Evolutionary conservation across 2,329 filamentous ascomycete genomes (phyloP).

Genomic region (Xylariaceae sp.): DNA sequence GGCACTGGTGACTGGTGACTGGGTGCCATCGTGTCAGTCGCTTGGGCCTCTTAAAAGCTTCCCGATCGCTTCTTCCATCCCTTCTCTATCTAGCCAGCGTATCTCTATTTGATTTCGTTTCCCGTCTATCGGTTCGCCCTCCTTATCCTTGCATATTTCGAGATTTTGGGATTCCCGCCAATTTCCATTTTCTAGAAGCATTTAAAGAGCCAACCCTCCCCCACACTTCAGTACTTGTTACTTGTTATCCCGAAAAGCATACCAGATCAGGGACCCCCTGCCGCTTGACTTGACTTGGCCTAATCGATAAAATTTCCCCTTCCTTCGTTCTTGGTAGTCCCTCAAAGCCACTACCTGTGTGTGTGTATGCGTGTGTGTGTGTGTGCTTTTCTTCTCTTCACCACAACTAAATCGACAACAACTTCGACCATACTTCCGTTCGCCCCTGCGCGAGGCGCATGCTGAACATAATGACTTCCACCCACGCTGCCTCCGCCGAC

Average conservation of each 20-base stretch:
- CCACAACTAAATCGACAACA: constrained; percentile 5
- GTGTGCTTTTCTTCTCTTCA: constrained; percentile 18
- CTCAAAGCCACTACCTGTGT: no score
- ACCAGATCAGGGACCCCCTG: constrained; percentile 20
- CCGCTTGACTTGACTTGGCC: constrained; percentile 9
- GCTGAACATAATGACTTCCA: constrained; percentile 25
- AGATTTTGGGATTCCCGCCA: constrained; percentile 18
- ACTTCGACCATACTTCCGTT: constrained; percentile 10
- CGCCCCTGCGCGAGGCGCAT: constrained; percentile 17
- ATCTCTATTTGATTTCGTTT: constrained; percentile 21
- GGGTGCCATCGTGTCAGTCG: constrained; percentile 24
- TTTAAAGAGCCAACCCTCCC: constrained; percentile 25
- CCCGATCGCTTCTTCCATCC: no score
- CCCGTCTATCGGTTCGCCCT: constrained; percentile 10
- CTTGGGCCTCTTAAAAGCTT: constrained; percentile 23
- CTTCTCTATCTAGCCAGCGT: constrained; percentile 14
- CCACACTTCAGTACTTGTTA: constrained; percentile 22
- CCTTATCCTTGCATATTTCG: constrained; percentile 10
- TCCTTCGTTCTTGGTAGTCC: constrained; percentile 7
- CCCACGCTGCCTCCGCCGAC: constrained; percentile 20
- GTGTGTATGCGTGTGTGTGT: background rate
- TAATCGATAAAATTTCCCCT: constrained; percentile 26
- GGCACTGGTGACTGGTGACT: constrained; percentile 18
- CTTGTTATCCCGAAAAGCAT: constrained; percentile 15
- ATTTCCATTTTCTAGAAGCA: constrained; percentile 21